Conservation (phyloP, 2,329 filamentous ascomycete genomes). For the Aspergillus sp. region DNA sequence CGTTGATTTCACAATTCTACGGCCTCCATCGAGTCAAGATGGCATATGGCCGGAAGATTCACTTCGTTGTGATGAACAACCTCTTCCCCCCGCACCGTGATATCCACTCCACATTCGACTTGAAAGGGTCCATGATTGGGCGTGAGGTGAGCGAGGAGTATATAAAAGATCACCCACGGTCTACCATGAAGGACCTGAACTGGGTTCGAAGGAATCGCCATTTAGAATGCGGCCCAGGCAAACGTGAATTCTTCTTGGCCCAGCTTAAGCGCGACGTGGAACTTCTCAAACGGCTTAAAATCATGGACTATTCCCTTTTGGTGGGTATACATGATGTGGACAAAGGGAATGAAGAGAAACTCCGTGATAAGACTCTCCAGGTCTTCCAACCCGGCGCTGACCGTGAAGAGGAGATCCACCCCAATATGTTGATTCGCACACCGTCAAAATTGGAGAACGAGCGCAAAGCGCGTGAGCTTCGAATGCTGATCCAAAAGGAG, state of each 20-base stretch:
- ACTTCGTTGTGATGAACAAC: conserved; percentile 99
- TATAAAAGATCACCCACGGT: conserved; percentile 81
- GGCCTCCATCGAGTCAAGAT: conserved; percentile 97
- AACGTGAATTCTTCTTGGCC: conserved; percentile 83
- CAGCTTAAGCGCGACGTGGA: conserved; percentile 87
- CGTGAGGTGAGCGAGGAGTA: conserved; percentile 89
- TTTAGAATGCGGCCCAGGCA: conserved; percentile 83
- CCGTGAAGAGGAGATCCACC: conserved; percentile 59
- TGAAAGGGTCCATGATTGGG: conserved; percentile 95
- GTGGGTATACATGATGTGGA: conserved; percentile 90
- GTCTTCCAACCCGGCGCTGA: conserved; percentile 90
- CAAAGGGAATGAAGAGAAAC: conserved; percentile 91
- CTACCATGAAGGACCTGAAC: conserved; percentile 94
- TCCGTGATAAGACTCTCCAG: conserved; percentile 83
- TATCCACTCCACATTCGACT: conserved; percentile 93
- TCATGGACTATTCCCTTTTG: conserved; percentile 98
- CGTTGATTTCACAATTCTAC: conserved; percentile 95
- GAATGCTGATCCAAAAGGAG: conserved; percentile 89
- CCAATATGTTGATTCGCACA: conserved; percentile 75
- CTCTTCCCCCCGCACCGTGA: conserved; percentile 95
- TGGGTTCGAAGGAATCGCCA: conserved; percentile 85
- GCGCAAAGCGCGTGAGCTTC: conserved; percentile 83
- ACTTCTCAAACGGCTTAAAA: conserved; percentile 81
- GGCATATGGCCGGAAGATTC: conserved; percentile 95
- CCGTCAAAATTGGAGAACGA: conserved; percentile 91